Percentiles rank a stretch among this genome's conserved stretches.
These are phyloP conservation scores for Pythium insidiosum DNA, from an alignment of 352 stramenopile genomes.

Conservation along the genomic window DNA sequence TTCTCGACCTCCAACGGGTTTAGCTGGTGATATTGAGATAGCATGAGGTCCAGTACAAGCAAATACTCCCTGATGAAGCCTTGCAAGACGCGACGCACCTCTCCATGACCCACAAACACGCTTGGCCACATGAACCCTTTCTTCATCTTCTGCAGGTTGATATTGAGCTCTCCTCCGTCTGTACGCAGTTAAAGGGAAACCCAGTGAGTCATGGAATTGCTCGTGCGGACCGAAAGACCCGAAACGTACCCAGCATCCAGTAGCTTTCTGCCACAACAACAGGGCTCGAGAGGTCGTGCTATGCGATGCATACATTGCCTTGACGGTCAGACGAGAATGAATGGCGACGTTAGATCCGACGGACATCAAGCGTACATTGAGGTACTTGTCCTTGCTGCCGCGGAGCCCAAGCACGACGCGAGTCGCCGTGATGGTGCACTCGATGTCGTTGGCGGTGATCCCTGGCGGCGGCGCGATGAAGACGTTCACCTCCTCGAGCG, in stretches of 20 bases:
- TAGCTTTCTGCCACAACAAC: conserved; percentile 93
- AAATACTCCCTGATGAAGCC: no score
- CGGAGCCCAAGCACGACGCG: conserved; percentile 89
- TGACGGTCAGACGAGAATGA: background rate
- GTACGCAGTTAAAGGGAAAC: no score
- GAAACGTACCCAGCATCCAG: conserved; percentile 88
- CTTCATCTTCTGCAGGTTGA: conserved; percentile 95
- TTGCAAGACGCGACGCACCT: conserved; percentile 43
- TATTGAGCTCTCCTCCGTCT: conserved; percentile 86
- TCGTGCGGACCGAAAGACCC: background rate
- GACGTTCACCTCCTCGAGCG: conserved; percentile 92
- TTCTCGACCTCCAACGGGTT: conserved; percentile 89
- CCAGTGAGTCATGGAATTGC: no score
- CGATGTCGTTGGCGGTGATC: conserved; percentile 74
- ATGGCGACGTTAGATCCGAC: conserved; percentile 1
- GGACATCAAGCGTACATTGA: conserved; percentile 59
- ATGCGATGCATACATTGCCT: no score
- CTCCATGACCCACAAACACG: conserved; percentile 82
- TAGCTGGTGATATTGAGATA: no score
- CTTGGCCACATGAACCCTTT: conserved; percentile 92
- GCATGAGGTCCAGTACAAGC: no score
- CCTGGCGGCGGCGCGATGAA: conserved; percentile 90
- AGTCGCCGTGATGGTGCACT: conserved; percentile 85
- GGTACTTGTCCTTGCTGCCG: conserved; percentile 84
- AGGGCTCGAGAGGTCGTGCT: conserved; percentile 90